A percentile compares a stretch with the other conserved stretches of the same genome.
Evolutionary conservation across 2,329 filamentous ascomycete species (phyloP).

Genomic region (Ophidiomyces ophidiicola): DNA sequence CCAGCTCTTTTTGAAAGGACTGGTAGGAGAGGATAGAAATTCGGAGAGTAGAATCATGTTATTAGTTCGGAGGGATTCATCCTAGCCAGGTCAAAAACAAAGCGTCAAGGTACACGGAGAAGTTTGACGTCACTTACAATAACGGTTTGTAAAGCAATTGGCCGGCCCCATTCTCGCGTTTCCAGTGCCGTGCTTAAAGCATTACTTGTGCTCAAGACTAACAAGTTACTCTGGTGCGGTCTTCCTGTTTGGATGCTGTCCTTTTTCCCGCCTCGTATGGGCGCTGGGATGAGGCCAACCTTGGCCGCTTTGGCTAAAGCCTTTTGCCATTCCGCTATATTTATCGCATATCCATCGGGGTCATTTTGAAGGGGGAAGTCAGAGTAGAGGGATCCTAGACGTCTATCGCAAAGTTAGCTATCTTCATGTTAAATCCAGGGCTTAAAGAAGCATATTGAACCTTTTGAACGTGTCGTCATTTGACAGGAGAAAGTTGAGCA

Average conservation of each 20-base stretch:
- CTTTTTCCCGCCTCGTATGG: slow-evolving; percentile 18
- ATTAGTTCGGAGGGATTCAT: slow-evolving; percentile 57
- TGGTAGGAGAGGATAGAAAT: slow-evolving; percentile 54
- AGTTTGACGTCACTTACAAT: slow-evolving; percentile 37
- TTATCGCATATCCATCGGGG: slow-evolving; percentile 73
- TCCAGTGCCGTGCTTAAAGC: slow-evolving; percentile 59
- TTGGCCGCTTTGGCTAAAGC: slow-evolving; percentile 58
- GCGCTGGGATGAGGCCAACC: slow-evolving; percentile 45
- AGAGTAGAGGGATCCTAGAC: slow-evolving; percentile 75
- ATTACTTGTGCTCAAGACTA: slow-evolving; percentile 45
- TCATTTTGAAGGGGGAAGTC: slow-evolving; percentile 74
- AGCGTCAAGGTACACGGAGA: neutral
- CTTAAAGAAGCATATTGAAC: slow-evolving; percentile 7
- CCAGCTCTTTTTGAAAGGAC: slow-evolving; percentile 61
- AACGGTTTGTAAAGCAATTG: slow-evolving; percentile 66
- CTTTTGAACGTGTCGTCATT: slow-evolving; percentile 48
- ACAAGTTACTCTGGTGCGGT: slow-evolving; percentile 32
- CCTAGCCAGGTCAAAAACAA: slow-evolving; percentile 22
- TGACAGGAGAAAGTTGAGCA: slow-evolving; percentile 53
- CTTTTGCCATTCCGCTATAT: slow-evolving; percentile 64
- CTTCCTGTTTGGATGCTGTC: slow-evolving; percentile 1
- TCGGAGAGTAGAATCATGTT: slow-evolving; percentile 59
- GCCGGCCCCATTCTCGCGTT: slow-evolving; percentile 65
- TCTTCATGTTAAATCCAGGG: slow-evolving; percentile 41
- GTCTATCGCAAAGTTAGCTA: slow-evolving; percentile 22